These are phyloP conservation scores for Anthostomella pinea DNA, from an alignment of 2,329 filamentous ascomycete species.

Conservation along the genomic window DNA sequence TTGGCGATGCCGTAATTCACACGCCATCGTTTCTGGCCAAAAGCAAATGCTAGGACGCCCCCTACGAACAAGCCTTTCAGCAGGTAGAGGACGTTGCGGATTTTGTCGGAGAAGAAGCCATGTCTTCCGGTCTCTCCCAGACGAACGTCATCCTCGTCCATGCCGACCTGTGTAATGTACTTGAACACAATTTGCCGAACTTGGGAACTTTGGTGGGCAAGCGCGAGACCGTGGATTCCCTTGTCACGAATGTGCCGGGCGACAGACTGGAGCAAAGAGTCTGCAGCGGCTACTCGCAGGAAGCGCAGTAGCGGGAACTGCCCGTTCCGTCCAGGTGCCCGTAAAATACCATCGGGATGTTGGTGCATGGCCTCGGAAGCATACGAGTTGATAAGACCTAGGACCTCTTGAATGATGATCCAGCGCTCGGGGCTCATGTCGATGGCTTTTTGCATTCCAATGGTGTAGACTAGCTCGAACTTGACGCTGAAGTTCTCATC, in stretches of 20 bases:
- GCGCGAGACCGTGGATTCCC: too few species aligned
- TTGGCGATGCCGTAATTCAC: slow-evolving; percentile 59
- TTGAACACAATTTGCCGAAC: too few species aligned
- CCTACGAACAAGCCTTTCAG: slow-evolving; percentile 55
- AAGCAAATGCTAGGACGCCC: slow-evolving; percentile 51
- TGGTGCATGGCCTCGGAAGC: slow-evolving; percentile 41
- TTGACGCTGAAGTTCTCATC: slow-evolving; percentile 61
- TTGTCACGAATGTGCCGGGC: too few species aligned
- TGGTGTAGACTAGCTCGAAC: slow-evolving; percentile 63
- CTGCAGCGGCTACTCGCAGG: too few species aligned
- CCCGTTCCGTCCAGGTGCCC: too few species aligned
- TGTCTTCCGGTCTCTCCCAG: too few species aligned
- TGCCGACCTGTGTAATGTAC: too few species aligned
- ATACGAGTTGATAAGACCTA: slow-evolving; percentile 42
- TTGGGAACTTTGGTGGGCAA: too few species aligned
- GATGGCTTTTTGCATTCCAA: slow-evolving; percentile 49
- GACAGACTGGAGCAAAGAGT: too few species aligned
- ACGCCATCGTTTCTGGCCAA: slow-evolving; percentile 59
- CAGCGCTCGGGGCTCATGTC: slow-evolving; percentile 56
- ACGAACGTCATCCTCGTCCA: too few species aligned
- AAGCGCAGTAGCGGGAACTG: too few species aligned
- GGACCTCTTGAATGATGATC: slow-evolving; percentile 51
- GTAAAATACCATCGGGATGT: slow-evolving; percentile 41
- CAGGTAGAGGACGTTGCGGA: slow-evolving; percentile 40
- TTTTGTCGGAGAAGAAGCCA: slow-evolving; percentile 37